These are phyloP conservation scores for Pleurotus salmoneostramineus DNA, from an alignment of 768 basidiomycete genomes.

Conservation along the genomic window DNA sequence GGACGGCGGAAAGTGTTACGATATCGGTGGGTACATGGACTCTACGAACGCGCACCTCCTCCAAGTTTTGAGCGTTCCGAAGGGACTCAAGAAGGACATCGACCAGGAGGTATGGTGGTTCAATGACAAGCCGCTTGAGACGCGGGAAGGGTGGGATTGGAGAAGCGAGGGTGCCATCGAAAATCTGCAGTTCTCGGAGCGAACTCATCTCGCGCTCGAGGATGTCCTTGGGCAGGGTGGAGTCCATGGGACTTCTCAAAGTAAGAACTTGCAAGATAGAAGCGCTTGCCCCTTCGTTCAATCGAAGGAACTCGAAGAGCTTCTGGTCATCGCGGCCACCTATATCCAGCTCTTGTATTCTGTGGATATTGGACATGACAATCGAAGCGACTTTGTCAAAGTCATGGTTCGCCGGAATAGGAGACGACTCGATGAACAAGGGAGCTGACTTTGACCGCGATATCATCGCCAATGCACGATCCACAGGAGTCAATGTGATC, in stretches of 20 bases:
- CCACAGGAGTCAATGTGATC: neutral
- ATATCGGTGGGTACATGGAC: too few species aligned
- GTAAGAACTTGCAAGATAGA: neutral
- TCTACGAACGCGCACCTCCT: too few species aligned
- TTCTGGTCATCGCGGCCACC: neutral
- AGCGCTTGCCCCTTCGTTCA: neutral
- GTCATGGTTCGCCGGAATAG: neutral
- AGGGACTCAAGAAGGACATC: too few species aligned
- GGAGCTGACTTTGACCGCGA: neutral
- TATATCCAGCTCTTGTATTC: neutral
- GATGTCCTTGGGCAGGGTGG: neutral
- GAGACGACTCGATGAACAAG: neutral
- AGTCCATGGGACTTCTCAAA: neutral
- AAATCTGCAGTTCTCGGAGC: neutral
- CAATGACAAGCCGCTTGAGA: neutral
- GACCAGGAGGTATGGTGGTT: too few species aligned
- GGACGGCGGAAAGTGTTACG: too few species aligned
- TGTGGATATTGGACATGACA: neutral
- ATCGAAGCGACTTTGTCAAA: neutral
- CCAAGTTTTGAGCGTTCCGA: too few species aligned
- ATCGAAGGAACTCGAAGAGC: neutral
- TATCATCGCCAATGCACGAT: conserved; percentile 1
- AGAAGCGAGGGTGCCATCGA: neutral
- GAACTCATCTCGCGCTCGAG: neutral
- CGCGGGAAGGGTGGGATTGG: neutral